Evolutionary conservation across 1,284 basidiomycete species (phyloP), one percentile per base, ranked within the genome.

Genomic region (Lentinula novae-zelandiae): DNA sequence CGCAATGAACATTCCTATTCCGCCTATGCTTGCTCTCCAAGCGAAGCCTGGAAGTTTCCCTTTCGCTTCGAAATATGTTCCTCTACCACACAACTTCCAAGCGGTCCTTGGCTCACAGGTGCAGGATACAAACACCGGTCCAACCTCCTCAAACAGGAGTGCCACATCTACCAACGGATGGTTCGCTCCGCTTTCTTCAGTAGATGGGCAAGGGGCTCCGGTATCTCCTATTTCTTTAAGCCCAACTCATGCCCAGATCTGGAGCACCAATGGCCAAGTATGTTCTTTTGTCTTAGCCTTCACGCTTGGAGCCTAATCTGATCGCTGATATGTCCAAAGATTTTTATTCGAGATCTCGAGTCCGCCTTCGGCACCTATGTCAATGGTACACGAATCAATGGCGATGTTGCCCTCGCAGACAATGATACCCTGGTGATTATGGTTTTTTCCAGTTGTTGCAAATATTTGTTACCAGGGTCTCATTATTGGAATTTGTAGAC

Each of bases 351-450:
- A 42, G 80, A 82, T 66, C 71, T 77, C 46, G 73, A 74, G 20
- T 73, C 78, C 5, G 64, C 72, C 9, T 76, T 78, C 57, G 79
- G 80, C 10, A 81, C 80, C 36, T 78, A 71, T 61, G 69, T 81
- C 50, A 81, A 82, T 55, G 75, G 74, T 33, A 59, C 70, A 57
- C 72, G 69, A 61, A 72, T 79, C 62, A 70, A 69, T 13, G 67
- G 72, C 20, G 70, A 71, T 42, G 75, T 71, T 1, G 58, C 70
- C 5, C 67, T 81, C 40, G 72, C 72, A 58, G 64, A 70, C 6
- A 78, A 78, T 13, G 79, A 81, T 61, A 68, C 74, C 9, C 65
- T 81, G 61, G 80, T 81, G 58, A 13, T 5, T 33, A 49, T 54
- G 27, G 27, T 27, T 27, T 27, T 27, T 27, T 27, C 27, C 2